These are phyloP conservation scores for Tuber melanosporum DNA, from an alignment of 495 filamentous ascomycete genomes.

Conservation along the genomic window DNA sequence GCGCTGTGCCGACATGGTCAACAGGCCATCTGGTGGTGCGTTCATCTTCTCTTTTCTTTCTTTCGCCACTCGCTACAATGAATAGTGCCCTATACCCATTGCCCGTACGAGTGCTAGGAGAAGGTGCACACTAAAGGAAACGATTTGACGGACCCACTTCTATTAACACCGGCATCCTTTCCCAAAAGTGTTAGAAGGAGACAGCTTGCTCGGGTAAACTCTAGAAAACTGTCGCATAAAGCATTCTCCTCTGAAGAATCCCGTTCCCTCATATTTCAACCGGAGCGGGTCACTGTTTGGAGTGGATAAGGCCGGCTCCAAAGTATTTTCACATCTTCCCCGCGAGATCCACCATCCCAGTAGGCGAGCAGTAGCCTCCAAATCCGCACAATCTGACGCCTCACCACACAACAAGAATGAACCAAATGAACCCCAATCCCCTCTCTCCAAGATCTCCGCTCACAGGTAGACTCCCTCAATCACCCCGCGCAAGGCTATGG, in stretches of 20 bases:
- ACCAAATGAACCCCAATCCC: too few relatives aligned
- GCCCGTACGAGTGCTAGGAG: background rate
- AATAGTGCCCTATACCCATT: background rate
- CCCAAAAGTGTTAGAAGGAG: background rate
- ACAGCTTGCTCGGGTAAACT: background rate
- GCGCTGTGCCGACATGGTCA: too few relatives aligned
- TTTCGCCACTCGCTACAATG: background rate
- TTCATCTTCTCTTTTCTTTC: background rate
- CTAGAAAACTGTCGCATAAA: background rate
- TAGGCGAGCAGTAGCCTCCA: too few relatives aligned
- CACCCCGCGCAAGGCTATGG: background rate
- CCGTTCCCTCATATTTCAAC: background rate
- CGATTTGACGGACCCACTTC: background rate
- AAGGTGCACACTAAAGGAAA: background rate
- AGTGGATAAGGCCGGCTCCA: too few relatives aligned
- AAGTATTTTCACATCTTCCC: too few relatives aligned
- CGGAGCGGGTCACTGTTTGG: too few relatives aligned
- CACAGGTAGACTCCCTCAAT: background rate
- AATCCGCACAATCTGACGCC: too few relatives aligned
- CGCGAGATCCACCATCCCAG: too few relatives aligned
- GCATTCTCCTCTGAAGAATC: background rate
- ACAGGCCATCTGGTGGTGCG: too few relatives aligned
- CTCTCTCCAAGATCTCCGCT: background rate
- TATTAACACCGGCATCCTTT: background rate
- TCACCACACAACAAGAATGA: too few relatives aligned